Conservation (phyloP, 805 yeast genomes). For the Saccharomycopsis olivae region DNA sequence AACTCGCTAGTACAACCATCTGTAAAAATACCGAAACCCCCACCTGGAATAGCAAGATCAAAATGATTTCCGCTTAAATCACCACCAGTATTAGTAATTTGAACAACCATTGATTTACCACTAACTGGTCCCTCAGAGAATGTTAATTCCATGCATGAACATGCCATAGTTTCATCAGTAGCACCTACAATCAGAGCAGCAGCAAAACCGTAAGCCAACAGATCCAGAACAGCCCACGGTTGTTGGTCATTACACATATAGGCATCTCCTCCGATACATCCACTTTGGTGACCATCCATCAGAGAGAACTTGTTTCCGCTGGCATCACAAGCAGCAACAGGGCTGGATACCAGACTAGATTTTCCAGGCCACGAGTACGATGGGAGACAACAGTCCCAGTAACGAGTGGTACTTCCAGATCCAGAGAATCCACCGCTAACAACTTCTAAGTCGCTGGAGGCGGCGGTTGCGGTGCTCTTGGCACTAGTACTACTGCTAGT, state of each 20-base stretch:
- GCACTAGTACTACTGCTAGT: neutral
- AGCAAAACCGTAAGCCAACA: constrained; percentile 8
- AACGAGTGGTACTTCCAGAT: constrained; percentile 10
- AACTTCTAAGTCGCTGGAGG: neutral
- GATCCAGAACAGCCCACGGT: constrained; percentile 8
- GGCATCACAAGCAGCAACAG: constrained; percentile 12
- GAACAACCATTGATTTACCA: constrained; percentile 13
- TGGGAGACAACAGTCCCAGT: constrained; percentile 16
- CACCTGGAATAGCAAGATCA: constrained; percentile 14
- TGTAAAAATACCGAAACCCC: constrained; percentile 10
- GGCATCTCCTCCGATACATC: constrained; percentile 14
- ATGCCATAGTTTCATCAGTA: constrained; percentile 4
- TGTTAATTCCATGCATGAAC: constrained; percentile 10
- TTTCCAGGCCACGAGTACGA: constrained; percentile 13
- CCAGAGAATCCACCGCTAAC: constrained; percentile 10
- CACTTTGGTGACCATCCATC: constrained; percentile 3
- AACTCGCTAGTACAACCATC: constrained; percentile 3
- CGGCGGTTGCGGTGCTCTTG: neutral
- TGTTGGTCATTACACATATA: constrained; percentile 14
- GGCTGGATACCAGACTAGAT: neutral
- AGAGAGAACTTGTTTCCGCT: constrained; percentile 5
- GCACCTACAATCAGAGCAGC: constrained; percentile 8
- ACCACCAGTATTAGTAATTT: constrained; percentile 12
- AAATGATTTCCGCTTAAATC: constrained; percentile 6
- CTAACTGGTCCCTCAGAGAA: constrained; percentile 6